phyloP scores from a whole-genome alignment of 1,284 basidiomycete species.

The Pyrrhoderma noxium region DNA sequence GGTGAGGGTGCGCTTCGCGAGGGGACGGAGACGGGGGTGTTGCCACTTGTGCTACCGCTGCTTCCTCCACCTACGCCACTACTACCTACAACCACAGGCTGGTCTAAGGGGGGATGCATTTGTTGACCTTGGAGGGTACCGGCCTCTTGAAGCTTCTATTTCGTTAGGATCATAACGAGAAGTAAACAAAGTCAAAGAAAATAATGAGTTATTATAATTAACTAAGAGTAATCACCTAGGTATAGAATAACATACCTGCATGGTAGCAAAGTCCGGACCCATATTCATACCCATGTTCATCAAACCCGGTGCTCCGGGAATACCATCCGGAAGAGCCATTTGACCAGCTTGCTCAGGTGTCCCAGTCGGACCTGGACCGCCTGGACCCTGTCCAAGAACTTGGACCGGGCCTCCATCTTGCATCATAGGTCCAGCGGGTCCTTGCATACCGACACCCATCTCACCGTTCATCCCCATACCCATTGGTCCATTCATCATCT shows the following conservation, averaged over 20 bases:
- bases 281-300: slow-evolving; percentile 30
- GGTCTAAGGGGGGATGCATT: slow-evolving; percentile 50
- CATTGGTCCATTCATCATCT: slow-evolving; percentile 32
- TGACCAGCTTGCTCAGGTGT: slow-evolving; percentile 17
- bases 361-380: slow-evolving; percentile 5
- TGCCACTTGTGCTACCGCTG: not conserved
- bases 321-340: slow-evolving; percentile 19
- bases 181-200: no score
- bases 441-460: slow-evolving; percentile 45
- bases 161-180: not conserved
- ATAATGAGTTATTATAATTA: no score
- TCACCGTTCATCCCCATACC: slow-evolving; percentile 50
- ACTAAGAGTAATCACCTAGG: not conserved
- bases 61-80: no score
- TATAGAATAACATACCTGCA: slow-evolving; percentile 43
- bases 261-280: slow-evolving; percentile 26
- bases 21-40: slow-evolving; percentile 19
- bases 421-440: slow-evolving; percentile 20
- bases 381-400: slow-evolving; percentile 14
- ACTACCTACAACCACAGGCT: slow-evolving; percentile 27
- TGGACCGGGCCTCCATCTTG: slow-evolving; percentile 23
- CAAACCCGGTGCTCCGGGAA: slow-evolving; percentile 20
- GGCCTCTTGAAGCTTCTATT: slow-evolving; percentile 25
- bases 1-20: slow-evolving; percentile 35
- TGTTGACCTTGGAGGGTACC: slow-evolving; percentile 34